Evolutionary conservation across 2,329 filamentous ascomycete genomes (phyloP), one percentile per base, ranked within the genome.

Genomic region (Metarhizium anisopliae): DNA sequence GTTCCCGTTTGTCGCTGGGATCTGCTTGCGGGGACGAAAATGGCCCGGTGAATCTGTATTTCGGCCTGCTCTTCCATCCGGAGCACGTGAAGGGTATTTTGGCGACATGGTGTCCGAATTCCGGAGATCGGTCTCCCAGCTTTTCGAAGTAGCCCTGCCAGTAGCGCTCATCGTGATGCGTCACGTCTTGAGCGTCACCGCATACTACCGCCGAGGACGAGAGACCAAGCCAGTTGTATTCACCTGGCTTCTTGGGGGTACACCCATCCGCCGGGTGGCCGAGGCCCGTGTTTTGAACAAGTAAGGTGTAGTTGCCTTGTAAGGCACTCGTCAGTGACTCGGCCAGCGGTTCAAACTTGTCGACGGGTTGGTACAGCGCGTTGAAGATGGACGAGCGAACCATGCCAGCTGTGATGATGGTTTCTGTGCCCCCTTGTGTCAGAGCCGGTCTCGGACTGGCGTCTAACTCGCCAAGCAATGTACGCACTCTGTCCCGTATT

Each of bases 281-380:
- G 6, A 42, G n/a, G 13, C 40, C 40, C 14, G 40, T 16, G 40
- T 18, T 16, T 42, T 16, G 40, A 6, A 57, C 20, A 11, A 56
- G 50, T 29, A 25, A 30, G 3, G 55, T 51, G 10, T 47, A 56
- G 14, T 56, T 51, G 2, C 51, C 49, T 2, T 36, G 18, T 1
- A 58, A 20, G 2, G 58, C 57, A 25, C 51, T 36, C n/a, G 53
- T 50, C 3, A 61, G 54, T 36, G 54, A 32, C 3, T 8, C 10
- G 6, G 52, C 42, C 1, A 56, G 32, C 6, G 61, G 5, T 58
- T 56, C 11, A 16, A 53, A 54, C 40, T 53, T 56, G 64, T 67
- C 16, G 14, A 50, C 53, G 6, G 69, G 67, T 10, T 32, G 14
- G 58, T 69, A 72, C n/a, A 72, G 51, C 3, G 64, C 59, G 0